Evolutionary conservation across 2,329 filamentous ascomycete species (phyloP).

Genomic region (Tolypocladium album): DNA sequence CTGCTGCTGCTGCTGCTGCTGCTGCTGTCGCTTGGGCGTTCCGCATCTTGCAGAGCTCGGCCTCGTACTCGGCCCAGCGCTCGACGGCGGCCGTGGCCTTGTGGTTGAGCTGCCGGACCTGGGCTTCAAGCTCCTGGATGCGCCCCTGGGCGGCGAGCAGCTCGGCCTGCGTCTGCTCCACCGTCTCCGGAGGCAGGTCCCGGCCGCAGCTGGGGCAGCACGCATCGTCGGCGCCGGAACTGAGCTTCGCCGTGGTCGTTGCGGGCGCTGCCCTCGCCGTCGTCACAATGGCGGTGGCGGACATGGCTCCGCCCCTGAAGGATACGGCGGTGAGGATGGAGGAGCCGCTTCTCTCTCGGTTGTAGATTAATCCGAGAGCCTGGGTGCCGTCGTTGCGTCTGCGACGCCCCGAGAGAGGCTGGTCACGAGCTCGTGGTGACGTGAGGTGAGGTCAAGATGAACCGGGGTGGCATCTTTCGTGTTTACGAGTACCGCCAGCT

Average conservation of each 20-base stretch:
- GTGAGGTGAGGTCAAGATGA: background rate
- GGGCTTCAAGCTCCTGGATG: slow-evolving; percentile 59
- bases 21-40: slow-evolving; percentile 13
- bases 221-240: slow-evolving; percentile 11
- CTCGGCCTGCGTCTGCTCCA: slow-evolving; percentile 25
- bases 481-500: background rate
- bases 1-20: too few relatives aligned
- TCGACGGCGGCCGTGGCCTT: slow-evolving; percentile 56
- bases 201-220: slow-evolving; percentile 43
- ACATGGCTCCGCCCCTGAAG: slow-evolving; percentile 14
- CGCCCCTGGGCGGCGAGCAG: slow-evolving; percentile 46
- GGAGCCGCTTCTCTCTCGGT: background rate
- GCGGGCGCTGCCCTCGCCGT: slow-evolving; percentile 11
- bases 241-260: slow-evolving; percentile 11
- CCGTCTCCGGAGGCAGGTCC: slow-evolving; percentile 17
- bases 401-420: background rate
- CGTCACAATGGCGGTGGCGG: slow-evolving; percentile 16
- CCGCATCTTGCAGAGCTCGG: slow-evolving; percentile 56
- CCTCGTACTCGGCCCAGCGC: slow-evolving; percentile 69
- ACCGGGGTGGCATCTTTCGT: background rate
- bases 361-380: background rate
- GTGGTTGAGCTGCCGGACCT: slow-evolving; percentile 59
- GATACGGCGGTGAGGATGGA: background rate
- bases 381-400: background rate
- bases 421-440: background rate